Conservation (phyloP, 140 eudicot species). For the Anethum foeniculum region DNA sequence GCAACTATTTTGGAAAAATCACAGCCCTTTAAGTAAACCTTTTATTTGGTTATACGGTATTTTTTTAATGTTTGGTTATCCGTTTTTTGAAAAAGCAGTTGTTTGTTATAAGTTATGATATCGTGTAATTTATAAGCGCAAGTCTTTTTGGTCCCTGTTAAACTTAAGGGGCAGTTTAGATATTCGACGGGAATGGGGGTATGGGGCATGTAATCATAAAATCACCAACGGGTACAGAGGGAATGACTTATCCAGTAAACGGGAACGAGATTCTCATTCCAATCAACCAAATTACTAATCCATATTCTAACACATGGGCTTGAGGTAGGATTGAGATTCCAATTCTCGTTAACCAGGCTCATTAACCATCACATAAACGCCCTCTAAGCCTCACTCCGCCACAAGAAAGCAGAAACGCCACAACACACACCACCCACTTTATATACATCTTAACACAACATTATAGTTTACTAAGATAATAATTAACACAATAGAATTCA, state of each 20-base stretch:
- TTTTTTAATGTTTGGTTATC: not conserved
- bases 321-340: too few species aligned
- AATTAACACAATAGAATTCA: not conserved
- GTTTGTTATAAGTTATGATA: not conserved
- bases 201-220: too few species aligned
- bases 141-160: not conserved
- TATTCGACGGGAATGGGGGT: too few species aligned
- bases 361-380: too few species aligned
- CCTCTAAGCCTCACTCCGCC: not conserved
- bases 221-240: too few species aligned
- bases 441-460: not conserved
- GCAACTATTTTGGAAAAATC: not conserved
- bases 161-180: not conserved
- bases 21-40: not conserved
- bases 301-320: too few species aligned
- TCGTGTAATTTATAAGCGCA: not conserved
- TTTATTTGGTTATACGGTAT: not conserved
- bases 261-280: too few species aligned
- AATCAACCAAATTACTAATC: too few species aligned
- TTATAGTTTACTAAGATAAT: not conserved
- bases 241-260: too few species aligned
- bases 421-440: not conserved
- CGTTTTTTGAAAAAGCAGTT: not conserved
- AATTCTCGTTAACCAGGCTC: too few species aligned
- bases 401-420: not conserved